phyloP scores from a whole-genome alignment of 1,139 yeast genomes.

The Lodderomyces orthopsilosis region DNA sequence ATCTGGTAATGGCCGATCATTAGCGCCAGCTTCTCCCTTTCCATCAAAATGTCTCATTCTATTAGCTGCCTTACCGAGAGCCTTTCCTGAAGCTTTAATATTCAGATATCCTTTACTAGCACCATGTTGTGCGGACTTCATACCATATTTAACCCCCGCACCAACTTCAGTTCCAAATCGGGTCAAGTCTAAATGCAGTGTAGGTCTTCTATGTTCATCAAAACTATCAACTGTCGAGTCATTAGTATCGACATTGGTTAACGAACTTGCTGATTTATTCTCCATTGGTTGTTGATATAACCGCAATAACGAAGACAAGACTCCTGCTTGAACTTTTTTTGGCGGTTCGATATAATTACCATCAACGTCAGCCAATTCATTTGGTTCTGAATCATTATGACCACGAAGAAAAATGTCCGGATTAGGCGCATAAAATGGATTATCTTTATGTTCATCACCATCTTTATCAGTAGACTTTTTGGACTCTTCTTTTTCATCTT shows the following conservation, averaged over 20 bases:
- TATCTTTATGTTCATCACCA: constrained; percentile 8
- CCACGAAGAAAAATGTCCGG: constrained; percentile 41
- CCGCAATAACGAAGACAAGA: constrained; percentile 69
- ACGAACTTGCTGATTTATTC: constrained; percentile 22
- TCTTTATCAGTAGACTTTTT: constrained; percentile 3
- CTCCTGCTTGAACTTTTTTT: constrained; percentile 74
- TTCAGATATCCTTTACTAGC: constrained; percentile 1
- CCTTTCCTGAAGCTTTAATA: constrained; percentile 3
- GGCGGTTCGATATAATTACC: constrained; percentile 67
- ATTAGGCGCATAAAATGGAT: constrained; percentile 42
- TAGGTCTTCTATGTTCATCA: constrained; percentile 2
- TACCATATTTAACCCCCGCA: constrained; percentile 5
- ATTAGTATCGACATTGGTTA: constrained; percentile 8
- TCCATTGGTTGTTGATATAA: constrained; percentile 54
- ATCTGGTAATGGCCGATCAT: constrained; percentile 2
- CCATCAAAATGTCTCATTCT: neutral
- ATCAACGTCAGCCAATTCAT: constrained; percentile 36
- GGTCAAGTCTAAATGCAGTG: constrained; percentile 21
- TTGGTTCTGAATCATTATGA: constrained; percentile 15
- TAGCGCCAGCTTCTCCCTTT: neutral
- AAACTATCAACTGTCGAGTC: constrained; percentile 1
- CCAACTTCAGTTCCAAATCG: constrained; percentile 28
- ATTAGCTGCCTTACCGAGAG: neutral
- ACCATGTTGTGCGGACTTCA: constrained; percentile 8
- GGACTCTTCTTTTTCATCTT: constrained; percentile 8